Evolutionary conservation across 805 yeast species (phyloP).

Genomic region (Candida insectorum): DNA sequence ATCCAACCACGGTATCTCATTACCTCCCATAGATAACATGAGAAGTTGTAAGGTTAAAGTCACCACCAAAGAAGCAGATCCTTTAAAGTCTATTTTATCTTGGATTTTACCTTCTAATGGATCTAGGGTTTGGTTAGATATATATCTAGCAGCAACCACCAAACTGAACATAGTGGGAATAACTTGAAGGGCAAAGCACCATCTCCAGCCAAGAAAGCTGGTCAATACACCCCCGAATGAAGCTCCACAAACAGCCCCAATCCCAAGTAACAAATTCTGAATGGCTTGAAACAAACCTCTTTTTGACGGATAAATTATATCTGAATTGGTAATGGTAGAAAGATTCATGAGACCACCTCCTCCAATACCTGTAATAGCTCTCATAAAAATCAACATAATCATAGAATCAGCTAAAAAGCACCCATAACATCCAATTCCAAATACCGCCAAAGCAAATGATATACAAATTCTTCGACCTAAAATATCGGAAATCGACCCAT

Average conservation of each 20-base stretch:
- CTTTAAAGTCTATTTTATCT: slow-evolving; percentile 29
- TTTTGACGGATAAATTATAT: slow-evolving; percentile 31
- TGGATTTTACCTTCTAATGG: background rate
- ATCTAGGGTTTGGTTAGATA: slow-evolving; percentile 21
- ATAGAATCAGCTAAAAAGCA: slow-evolving; percentile 30
- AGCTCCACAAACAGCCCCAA: slow-evolving; percentile 65
- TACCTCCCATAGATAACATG: slow-evolving; percentile 23
- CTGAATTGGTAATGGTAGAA: slow-evolving; percentile 37
- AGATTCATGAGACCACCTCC: slow-evolving; percentile 40
- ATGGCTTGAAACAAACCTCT: slow-evolving; percentile 40
- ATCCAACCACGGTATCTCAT: slow-evolving; percentile 16
- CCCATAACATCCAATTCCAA: slow-evolving; percentile 34
- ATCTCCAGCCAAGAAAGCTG: slow-evolving; percentile 61
- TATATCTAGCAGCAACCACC: slow-evolving; percentile 22
- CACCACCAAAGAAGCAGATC: slow-evolving; percentile 27
- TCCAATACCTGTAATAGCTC: slow-evolving; percentile 40
- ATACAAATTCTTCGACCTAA: slow-evolving; percentile 34
- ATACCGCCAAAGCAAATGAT: slow-evolving; percentile 29
- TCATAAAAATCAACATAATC: slow-evolving; percentile 23
- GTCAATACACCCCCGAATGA: slow-evolving; percentile 57
- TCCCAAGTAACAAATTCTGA: slow-evolving; percentile 33
- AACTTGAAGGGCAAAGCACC: slow-evolving; percentile 51
- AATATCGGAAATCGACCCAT: slow-evolving; percentile 38
- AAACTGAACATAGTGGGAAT: slow-evolving; percentile 48
- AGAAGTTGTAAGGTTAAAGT: slow-evolving; percentile 28